Evolutionary conservation across 2,329 filamentous ascomycete genomes (phyloP), one percentile per base, ranked within the genome.

Genomic region (Hymenoscyphus salicellus): DNA sequence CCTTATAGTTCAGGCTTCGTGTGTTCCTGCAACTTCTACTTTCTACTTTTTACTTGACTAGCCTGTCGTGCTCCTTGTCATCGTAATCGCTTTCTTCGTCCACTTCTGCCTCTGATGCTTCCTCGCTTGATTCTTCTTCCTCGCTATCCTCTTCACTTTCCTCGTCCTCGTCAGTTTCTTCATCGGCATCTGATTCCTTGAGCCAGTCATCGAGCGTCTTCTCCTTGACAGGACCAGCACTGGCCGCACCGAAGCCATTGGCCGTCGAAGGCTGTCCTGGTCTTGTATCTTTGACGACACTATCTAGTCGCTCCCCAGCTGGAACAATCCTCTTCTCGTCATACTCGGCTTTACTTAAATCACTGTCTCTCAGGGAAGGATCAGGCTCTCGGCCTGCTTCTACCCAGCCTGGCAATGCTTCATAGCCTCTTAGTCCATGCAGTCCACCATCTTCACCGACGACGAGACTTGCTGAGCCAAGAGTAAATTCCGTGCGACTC

Each of bases 151-250:
- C 71, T 41, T 74, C 72, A 1, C 81, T 80, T 1, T 82, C 82
- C 7, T 84, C 82, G 1, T 83, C 82, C 0, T 83, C 81, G 0
- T 81, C 81, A 36, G 79, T 77, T 0, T 83, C 80, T 0, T 83
- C 83, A 0, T 81, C 81, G 0, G 82, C 82, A 0, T 81, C 81
- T 0, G 83, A 82, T 1, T 81, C 81, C 6, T 85, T 92, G 63
- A 98, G 81, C 93, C 95, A 98, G 75, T 97, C 92, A 79, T 98
- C 93, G 67, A 99, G 79, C 23, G 89, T 92, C 83, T 96, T 97
- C 49, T 86, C 86, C 60, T 72, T 76, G 14, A 63, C 70, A 55
- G 43, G 1, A 56, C 55, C 30, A 23, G 43, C 60, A 74, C 67
- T 32, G 71, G 69, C 62, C 59, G 72, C 61, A 66, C 75, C 66